These are phyloP conservation scores for Cyclotella baltica DNA, from an alignment of 108 stramenopile species.

Conservation along the genomic window DNA sequence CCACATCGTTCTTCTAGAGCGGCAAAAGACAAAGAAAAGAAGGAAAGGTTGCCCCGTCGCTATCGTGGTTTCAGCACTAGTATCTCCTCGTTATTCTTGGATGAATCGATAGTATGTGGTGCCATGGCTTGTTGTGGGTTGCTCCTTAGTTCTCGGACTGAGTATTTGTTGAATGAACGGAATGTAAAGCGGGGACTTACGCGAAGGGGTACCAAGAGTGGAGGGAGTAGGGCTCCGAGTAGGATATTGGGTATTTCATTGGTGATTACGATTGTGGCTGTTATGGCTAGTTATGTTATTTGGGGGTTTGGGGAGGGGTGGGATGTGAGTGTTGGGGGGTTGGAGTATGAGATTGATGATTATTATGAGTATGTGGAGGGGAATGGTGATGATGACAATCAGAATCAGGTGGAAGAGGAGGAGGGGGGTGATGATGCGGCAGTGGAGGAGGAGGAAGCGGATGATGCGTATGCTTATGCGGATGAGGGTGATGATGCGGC, in stretches of 20 bases:
- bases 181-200: conserved; percentile 69
- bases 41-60: conserved; percentile 41
- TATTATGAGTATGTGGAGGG: conserved; percentile 12
- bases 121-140: conserved; percentile 85
- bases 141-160: conserved; percentile 75
- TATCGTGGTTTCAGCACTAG: conserved; percentile 84
- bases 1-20: neutral
- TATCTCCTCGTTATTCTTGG: conserved; percentile 79
- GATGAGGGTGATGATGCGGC: neutral
- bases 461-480: neutral
- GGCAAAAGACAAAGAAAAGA: neutral
- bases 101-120: conserved; percentile 85
- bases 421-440: conserved; percentile 9
- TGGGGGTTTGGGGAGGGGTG: conserved; percentile 70
- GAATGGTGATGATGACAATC: conserved; percentile 21
- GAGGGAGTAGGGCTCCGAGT: conserved; percentile 38
- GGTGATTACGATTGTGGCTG: conserved; percentile 60
- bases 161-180: conserved; percentile 77
- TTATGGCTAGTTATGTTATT: conserved; percentile 67
- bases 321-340: conserved; percentile 3
- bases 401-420: conserved; percentile 29
- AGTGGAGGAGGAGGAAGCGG: neutral
- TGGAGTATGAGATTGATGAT: conserved; percentile 30
- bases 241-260: conserved; percentile 66
- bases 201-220: conserved; percentile 41